Evolutionary conservation across 2,329 filamentous ascomycete genomes (phyloP).

Genomic region (Dactylonectria estremocensis): DNA sequence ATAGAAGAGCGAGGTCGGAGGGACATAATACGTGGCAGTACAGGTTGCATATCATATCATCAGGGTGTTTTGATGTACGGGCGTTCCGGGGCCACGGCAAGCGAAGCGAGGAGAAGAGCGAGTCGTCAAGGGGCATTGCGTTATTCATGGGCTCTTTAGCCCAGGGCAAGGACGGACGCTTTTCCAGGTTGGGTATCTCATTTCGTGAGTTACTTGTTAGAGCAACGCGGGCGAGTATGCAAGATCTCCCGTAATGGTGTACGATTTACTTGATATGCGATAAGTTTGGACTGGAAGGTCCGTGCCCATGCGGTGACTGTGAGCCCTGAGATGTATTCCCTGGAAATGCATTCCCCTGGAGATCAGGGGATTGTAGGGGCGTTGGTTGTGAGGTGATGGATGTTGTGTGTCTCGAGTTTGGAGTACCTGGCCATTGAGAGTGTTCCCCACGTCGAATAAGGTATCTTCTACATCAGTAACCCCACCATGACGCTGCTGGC

Average conservation of each 20-base stretch:
- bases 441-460: background rate
- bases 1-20: constrained; percentile 30
- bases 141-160: constrained; percentile 33
- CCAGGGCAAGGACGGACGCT: constrained; percentile 19
- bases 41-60: constrained; percentile 47
- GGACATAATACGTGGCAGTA: constrained; percentile 36
- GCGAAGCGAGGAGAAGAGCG: constrained; percentile 36
- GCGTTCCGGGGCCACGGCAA: constrained; percentile 44
- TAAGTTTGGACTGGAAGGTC: constrained; percentile 17
- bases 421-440: constrained; percentile 3
- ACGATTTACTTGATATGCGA: constrained; percentile 40
- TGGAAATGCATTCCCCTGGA: background rate
- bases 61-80: constrained; percentile 36
- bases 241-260: constrained; percentile 25
- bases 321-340: no score
- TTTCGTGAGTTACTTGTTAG: constrained; percentile 31
- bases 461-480: constrained; percentile 31
- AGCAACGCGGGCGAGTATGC: constrained; percentile 24
- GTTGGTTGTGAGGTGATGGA: background rate
- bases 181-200: constrained; percentile 20
- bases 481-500: constrained; percentile 44
- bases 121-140: constrained; percentile 25
- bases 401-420: background rate
- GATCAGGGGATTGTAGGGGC: background rate
- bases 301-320: background rate